Evolutionary conservation across 73 alveolate genomes (phyloP), one percentile per base, ranked within the genome.

Genomic region (Strombidium stylifer): DNA sequence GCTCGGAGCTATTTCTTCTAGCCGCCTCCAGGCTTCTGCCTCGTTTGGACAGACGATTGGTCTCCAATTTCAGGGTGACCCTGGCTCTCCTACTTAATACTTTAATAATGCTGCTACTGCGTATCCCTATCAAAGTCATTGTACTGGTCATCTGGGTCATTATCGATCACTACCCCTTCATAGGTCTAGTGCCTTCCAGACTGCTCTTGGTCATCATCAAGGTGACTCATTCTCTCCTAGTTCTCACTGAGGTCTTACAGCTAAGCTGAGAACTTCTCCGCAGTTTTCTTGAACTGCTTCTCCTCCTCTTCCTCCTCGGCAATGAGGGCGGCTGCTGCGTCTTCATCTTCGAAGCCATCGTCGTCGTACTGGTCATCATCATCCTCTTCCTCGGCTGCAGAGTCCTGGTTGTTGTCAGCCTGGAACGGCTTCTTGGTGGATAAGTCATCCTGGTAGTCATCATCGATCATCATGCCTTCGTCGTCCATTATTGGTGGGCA

Each of bases 301-400:
- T 64, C 78, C 47, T 64, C 78, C 27, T 64, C 78, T 6, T 64
- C 59, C n/a, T 64, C 78, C 21, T n/a, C n/a, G n/a, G n/a, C n/a
- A n/a, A n/a, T n/a, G n/a, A n/a, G n/a, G n/a, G n/a, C n/a, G n/a
- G n/a, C n/a, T n/a, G n/a, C n/a, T n/a, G 30, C 25, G 42, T 46
- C 64, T 44, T 60, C 74, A 23, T 64, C 78, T 30, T 64, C 78
- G 45, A 44, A 59, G 34, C 45, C 73, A 3, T 40, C 73, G 18
- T 23, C 72, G 4, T 7, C 53, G n/a, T 57, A 46, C 40, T 47
- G 64, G 1, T 64, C 78, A 5, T 47, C 78, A 26, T 64, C 78
- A 50, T 64, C 37, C 8, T 44, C 52, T 4, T 6, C 55, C 31
- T 46, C 18, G 14, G 23, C 15, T n/a, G n/a, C n/a, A n/a, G n/a